Conservation (phyloP, 1,284 basidiomycete genomes). For the Fomitopsis betulina region DNA sequence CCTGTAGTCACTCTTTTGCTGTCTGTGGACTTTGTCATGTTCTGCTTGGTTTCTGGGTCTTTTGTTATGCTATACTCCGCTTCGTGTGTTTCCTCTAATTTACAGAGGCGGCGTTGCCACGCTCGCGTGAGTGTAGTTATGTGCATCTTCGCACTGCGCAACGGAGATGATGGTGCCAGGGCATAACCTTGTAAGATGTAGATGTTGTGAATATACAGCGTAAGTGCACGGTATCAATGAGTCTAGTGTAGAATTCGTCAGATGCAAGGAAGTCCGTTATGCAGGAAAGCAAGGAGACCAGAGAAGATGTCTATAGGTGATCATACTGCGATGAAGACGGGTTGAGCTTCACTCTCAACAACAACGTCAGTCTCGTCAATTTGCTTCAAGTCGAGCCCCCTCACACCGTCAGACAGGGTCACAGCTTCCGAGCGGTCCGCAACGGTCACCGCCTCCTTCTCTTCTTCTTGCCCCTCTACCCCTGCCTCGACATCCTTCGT, state of each 20-base stretch:
- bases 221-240: not conserved
- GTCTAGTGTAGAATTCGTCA: not conserved
- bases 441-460: not conserved
- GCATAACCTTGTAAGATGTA: too few relatives aligned
- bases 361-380: not conserved
- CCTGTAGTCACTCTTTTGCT: not conserved
- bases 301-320: not conserved
- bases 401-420: not conserved
- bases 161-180: too few relatives aligned
- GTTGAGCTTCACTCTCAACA: not conserved
- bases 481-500: constrained; percentile 2
- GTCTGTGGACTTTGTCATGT: not conserved
- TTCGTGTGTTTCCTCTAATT: too few relatives aligned
- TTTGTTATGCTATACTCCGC: not conserved
- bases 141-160: too few relatives aligned
- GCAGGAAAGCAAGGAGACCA: not conserved
- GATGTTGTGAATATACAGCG: not conserved
- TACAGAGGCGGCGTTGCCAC: too few relatives aligned
- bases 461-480: not conserved
- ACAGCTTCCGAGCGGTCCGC: not conserved
- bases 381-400: not conserved
- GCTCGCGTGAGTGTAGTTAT: too few relatives aligned
- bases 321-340: not conserved
- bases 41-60: not conserved
- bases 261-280: not conserved